Base-by-base conservation (phyloP, 352 stramenopile species). In the Globisporangium radiosum region DNA sequence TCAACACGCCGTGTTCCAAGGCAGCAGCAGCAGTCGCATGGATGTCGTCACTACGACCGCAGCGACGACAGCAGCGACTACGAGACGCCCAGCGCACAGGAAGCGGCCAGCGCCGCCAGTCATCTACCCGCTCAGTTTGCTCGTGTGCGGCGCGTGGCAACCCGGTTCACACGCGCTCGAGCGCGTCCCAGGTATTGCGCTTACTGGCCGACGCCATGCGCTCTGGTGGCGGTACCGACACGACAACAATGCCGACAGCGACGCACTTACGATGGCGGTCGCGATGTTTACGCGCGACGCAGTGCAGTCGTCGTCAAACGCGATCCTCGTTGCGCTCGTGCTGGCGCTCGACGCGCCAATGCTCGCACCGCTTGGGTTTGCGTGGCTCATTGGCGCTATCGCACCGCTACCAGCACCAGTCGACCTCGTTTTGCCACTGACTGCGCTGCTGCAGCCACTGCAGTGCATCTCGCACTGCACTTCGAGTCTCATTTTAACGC, bases 311-410 rank as follows among this genome's bases (percentile, higher is more conserved):
- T 86, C 78, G 11, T 81, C 75, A 7, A 82, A 87, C 48, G 61
- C 79, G 33, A 75, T 93, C 53, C 60, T 90, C 14, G 79, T 91
- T 11, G 64, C 66, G 38, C 58, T 93, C 9, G 66, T 85, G 38
- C 39, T 91, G 11, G 80, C 81, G 7, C 56, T 90, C n/a, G 81
- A 94, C 52, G 52, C 79, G 0, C 72, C 80, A 1, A n/a, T 87
- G 15, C 58, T 81, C 11, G 71, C 81, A 0, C 84, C 76, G 33
- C 52, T 74, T 19, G 85, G 73, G 71, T 85, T 89, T 64, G 83
- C 79, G 4, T 93, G 83, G 83, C 63, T 76, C 39, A 39, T 78
- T 25, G 83, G 80, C 25, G 87, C 76, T 14, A 76, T 68, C 59
- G 68, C 66, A 48, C 76, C 78, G 5, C 80, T 74, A 6, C 53